Evolutionary conservation across 345 rosid species (phyloP).

Genomic region (Sonneratia alba): DNA sequence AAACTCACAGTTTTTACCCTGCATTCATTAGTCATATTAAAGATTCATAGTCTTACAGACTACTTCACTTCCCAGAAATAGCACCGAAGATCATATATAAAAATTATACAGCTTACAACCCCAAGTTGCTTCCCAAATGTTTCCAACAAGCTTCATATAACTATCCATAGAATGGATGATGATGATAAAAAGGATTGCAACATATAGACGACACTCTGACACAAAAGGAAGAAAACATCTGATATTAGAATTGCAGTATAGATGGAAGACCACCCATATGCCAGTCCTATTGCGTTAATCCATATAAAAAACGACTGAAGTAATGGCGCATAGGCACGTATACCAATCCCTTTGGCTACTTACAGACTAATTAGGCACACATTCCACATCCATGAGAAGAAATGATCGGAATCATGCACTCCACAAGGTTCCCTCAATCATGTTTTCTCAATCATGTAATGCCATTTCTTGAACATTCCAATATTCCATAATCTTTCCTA

Average conservation of each 20-base stretch:
- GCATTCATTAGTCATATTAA: too few species aligned
- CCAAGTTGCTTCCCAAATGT: neutral
- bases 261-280: neutral
- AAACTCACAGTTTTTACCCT: neutral
- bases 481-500: neutral
- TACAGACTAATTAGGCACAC: too few species aligned
- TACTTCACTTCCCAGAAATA: neutral
- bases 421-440: neutral
- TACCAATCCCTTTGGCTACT: too few species aligned
- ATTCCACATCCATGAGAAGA: too few species aligned
- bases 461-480: neutral
- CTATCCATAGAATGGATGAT: too few species aligned
- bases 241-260: neutral
- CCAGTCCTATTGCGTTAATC: too few species aligned
- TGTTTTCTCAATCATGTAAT: neutral
- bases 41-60: neutral
- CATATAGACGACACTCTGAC: neutral
- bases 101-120: neutral
- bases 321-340: too few species aligned
- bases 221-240: neutral
- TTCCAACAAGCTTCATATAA: too few species aligned
- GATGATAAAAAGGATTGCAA: too few species aligned
- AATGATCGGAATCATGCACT: too few species aligned
- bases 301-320: too few species aligned
- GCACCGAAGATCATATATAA: neutral